A percentile compares a stretch with the other conserved stretches of the same genome.
Evolutionary conservation across 495 filamentous ascomycete species (phyloP).

Genomic region (Glonium stellatum): DNA sequence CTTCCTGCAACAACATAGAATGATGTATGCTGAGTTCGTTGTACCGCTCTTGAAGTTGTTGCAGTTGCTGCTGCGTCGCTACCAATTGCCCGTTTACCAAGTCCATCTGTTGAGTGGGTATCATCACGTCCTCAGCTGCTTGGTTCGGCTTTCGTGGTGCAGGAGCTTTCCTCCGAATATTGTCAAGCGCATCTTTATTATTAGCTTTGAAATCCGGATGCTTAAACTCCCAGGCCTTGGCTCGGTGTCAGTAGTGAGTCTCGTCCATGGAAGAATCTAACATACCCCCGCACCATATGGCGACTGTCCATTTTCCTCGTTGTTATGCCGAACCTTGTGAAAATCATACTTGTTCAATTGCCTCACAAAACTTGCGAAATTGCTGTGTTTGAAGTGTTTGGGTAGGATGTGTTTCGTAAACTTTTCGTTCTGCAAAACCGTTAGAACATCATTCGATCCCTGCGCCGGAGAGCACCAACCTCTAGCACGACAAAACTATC

Average conservation of each 20-base stretch:
- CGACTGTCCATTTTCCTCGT: slow-evolving; percentile 84
- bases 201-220: slow-evolving; percentile 95
- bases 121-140: slow-evolving; percentile 61
- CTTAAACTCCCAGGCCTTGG: slow-evolving; percentile 93
- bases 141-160: slow-evolving; percentile 73
- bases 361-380: slow-evolving; percentile 97
- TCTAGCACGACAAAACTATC: slow-evolving; percentile 97
- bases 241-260: neutral
- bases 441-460: neutral
- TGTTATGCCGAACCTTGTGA: slow-evolving; percentile 96
- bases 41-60: slow-evolving; percentile 76
- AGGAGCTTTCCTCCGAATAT: slow-evolving; percentile 92
- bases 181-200: slow-evolving; percentile 93
- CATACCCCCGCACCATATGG: slow-evolving; percentile 87
- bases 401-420: slow-evolving; percentile 97
- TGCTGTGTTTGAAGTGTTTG: slow-evolving; percentile 99
- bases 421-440: slow-evolving; percentile 70
- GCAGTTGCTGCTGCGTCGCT: slow-evolving; percentile 86
- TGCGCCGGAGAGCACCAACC: slow-evolving; percentile 45
- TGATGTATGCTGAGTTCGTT: slow-evolving; percentile 79
- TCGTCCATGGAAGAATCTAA: slow-evolving; percentile 6
- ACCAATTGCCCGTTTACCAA: slow-evolving; percentile 79
- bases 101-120: slow-evolving; percentile 81
- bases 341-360: slow-evolving; percentile 99
- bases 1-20: slow-evolving; percentile 77